phyloP scores from a whole-genome alignment of 208 protist genomes.

The Porcisia hertigi region DNA sequence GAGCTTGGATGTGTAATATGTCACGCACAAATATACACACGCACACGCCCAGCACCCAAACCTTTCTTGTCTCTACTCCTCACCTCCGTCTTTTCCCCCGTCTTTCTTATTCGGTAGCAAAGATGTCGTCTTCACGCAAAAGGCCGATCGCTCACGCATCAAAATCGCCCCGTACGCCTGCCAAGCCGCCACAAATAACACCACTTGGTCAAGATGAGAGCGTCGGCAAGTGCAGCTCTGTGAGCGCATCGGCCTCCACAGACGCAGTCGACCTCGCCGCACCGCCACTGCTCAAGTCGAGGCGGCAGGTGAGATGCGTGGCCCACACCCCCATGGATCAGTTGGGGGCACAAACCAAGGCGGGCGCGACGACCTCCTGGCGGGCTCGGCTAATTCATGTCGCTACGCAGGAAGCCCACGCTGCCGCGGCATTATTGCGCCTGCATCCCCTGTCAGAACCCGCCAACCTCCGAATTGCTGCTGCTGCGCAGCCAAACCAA shows the following conservation, averaged over 20 bases:
- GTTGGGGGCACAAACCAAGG: background rate
- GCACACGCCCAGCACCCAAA: background rate
- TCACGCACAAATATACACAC: too few species aligned
- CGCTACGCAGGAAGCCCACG: conserved; percentile 14
- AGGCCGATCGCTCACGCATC: background rate
- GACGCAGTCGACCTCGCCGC: background rate
- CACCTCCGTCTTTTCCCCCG: background rate
- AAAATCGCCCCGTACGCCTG: background rate
- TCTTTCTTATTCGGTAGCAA: too few species aligned
- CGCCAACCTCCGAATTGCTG: background rate
- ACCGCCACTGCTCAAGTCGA: background rate
- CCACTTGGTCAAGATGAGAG: background rate
- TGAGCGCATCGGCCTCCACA: background rate
- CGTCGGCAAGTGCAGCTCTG: background rate
- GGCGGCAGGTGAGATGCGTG: background rate
- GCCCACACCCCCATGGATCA: background rate
- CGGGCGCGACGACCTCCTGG: background rate
- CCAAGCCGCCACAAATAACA: background rate
- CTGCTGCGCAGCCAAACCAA: background rate
- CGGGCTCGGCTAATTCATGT: conserved; percentile 17
- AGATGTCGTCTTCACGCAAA: conserved; percentile 1
- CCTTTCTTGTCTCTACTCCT: background rate
- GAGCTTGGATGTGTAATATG: too few species aligned
- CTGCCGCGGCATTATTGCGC: conserved; percentile 13
- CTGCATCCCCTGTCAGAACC: background rate